These are phyloP conservation scores for Sporothrix humicola DNA, from an alignment of 2,329 filamentous ascomycete species.

Conservation along the genomic window DNA sequence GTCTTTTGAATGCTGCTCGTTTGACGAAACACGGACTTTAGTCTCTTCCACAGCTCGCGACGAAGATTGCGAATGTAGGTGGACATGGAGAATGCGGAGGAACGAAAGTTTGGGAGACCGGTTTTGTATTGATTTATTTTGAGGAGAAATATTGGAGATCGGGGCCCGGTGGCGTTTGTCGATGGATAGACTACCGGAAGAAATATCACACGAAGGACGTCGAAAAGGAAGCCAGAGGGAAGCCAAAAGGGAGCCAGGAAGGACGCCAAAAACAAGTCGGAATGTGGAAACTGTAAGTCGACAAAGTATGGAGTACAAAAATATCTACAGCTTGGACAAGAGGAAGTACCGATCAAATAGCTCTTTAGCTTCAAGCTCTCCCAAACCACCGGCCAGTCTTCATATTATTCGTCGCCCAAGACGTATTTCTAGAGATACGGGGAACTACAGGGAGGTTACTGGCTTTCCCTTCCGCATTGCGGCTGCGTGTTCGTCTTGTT, in stretches of 20 bases:
- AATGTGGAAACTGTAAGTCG: too few relatives aligned
- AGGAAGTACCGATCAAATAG: slow-evolving; percentile 31
- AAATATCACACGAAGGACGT: not conserved
- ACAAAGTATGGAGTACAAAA: not conserved
- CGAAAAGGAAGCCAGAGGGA: not conserved
- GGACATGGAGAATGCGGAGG: not conserved
- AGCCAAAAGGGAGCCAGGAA: not conserved
- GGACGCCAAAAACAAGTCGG: not conserved
- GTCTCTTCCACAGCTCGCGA: slow-evolving; percentile 16
- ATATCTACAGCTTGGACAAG: not conserved
- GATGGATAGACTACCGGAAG: not conserved
- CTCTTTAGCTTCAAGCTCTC: not conserved
- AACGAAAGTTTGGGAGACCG: too few relatives aligned
- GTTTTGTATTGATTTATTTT: not conserved
- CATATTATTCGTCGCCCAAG: not conserved
- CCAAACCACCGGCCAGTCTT: not conserved
- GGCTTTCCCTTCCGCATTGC: too few relatives aligned
- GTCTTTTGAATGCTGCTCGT: not conserved
- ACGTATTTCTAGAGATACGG: too few relatives aligned
- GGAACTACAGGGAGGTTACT: too few relatives aligned
- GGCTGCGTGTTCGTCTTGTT: too few relatives aligned
- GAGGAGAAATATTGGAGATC: not conserved
- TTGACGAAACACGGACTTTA: not conserved
- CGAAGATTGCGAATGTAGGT: slow-evolving; percentile 1
- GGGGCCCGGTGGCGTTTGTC: not conserved